phyloP scores from a whole-genome alignment of 1,284 basidiomycete species.

The Blastosporella zonata region DNA sequence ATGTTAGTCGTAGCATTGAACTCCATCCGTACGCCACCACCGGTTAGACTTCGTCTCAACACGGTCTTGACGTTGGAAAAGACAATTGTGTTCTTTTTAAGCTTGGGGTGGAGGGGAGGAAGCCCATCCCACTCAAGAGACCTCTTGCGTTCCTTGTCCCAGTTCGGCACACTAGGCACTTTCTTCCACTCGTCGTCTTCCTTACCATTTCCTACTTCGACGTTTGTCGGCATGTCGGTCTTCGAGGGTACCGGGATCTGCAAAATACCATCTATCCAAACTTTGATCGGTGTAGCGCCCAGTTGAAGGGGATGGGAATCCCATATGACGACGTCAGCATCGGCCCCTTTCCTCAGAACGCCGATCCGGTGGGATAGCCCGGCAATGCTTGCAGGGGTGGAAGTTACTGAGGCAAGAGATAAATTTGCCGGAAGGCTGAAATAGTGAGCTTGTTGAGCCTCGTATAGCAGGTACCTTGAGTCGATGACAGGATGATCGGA shows the following conservation, averaged over 20 bases:
- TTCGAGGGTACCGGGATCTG: conserved; percentile 49
- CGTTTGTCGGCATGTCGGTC: conserved; percentile 31
- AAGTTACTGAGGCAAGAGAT: conserved; percentile 69
- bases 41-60: conserved; percentile 28
- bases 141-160: conserved; percentile 52
- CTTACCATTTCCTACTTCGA: conserved; percentile 40
- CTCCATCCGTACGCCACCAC: conserved; percentile 28
- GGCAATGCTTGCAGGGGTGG: conserved; percentile 64
- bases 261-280: conserved; percentile 67
- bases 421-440: conserved; percentile 58
- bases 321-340: conserved; percentile 64
- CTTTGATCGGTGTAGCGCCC: conserved; percentile 58
- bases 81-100: conserved; percentile 35
- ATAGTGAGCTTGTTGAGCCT: conserved; percentile 81
- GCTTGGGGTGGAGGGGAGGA: conserved; percentile 50
- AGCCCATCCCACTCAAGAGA: conserved; percentile 60
- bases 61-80: conserved; percentile 51
- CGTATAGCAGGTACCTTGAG: conserved; percentile 72
- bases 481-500: conserved; percentile 64
- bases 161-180: conserved; percentile 50
- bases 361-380: conserved; percentile 82
- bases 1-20: conserved; percentile 26
- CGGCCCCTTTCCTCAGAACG: conserved; percentile 50
- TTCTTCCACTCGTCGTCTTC: conserved; percentile 36
- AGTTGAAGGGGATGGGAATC: conserved; percentile 71